Percentiles rank a stretch among this genome's conserved stretches.
These are phyloP conservation scores for Rhytidhysteron rufulum DNA, from an alignment of 2,329 filamentous ascomycete genomes.

Conservation along the genomic window DNA sequence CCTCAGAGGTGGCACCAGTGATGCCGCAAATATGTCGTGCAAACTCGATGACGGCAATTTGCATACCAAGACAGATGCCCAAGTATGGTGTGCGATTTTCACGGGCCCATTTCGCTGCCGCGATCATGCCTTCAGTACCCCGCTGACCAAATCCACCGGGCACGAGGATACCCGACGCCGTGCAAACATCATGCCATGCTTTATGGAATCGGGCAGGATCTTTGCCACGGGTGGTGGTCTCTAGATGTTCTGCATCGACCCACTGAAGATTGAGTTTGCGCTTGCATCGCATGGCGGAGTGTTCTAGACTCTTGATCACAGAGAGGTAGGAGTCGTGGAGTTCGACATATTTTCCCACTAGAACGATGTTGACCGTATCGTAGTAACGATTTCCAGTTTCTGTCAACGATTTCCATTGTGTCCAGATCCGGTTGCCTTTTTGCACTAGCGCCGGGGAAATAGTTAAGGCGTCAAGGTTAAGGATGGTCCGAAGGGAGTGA, in stretches of 20 bases:
- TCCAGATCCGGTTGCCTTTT: constrained; percentile 69
- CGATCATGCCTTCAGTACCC: constrained; percentile 87
- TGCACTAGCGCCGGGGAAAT: constrained; percentile 53
- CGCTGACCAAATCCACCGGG: constrained; percentile 78
- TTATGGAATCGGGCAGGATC: constrained; percentile 75
- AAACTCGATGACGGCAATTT: constrained; percentile 86
- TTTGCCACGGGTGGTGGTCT: constrained; percentile 57
- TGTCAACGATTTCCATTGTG: constrained; percentile 71
- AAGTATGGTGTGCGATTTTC: constrained; percentile 77
- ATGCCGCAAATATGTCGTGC: constrained; percentile 72
- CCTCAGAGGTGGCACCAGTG: constrained; percentile 52
- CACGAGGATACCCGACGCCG: constrained; percentile 64
- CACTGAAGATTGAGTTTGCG: constrained; percentile 76
- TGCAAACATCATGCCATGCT: constrained; percentile 77
- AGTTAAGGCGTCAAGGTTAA: constrained; percentile 59
- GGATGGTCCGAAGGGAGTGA: constrained; percentile 58
- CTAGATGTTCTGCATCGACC: constrained; percentile 82
- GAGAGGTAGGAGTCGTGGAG: constrained; percentile 83
- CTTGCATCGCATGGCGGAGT: constrained; percentile 81
- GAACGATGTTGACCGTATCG: constrained; percentile 71
- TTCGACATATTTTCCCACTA: constrained; percentile 89
- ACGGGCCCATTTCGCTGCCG: constrained; percentile 80
- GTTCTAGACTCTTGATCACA: constrained; percentile 83
- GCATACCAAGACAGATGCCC: constrained; percentile 89
- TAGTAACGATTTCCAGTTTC: constrained; percentile 62